Percentiles rank a stretch among this genome's conserved stretches.
Conservation (phyloP, 805 yeast species). For the Barnettozyma sucrosica region DNA sequence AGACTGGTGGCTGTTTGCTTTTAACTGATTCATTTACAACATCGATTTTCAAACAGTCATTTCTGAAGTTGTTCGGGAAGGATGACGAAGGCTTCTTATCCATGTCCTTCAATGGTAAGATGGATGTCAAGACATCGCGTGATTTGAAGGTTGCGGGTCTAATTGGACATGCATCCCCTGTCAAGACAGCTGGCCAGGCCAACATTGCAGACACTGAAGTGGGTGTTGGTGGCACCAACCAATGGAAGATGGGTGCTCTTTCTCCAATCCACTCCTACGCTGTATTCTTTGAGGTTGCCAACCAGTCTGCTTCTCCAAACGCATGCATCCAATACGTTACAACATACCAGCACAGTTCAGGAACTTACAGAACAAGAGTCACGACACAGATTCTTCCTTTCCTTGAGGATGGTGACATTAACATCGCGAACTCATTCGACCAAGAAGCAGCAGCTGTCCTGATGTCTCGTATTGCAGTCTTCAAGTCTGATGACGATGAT, state of each 20-base stretch:
- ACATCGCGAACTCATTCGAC: slow-evolving; percentile 68
- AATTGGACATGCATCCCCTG: slow-evolving; percentile 86
- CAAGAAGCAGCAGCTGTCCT: slow-evolving; percentile 97
- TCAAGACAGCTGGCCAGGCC: slow-evolving; percentile 45
- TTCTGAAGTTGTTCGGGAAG: slow-evolving; percentile 77
- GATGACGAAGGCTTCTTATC: slow-evolving; percentile 82
- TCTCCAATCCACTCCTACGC: slow-evolving; percentile 89
- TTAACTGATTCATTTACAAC: slow-evolving; percentile 93
- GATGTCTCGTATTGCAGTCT: slow-evolving; percentile 86
- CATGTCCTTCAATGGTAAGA: slow-evolving; percentile 85
- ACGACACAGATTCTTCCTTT: slow-evolving; percentile 70
- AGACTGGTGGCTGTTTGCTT: slow-evolving; percentile 86
- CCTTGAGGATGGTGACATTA: slow-evolving; percentile 54
- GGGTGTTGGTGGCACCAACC: slow-evolving; percentile 89
- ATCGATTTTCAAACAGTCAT: slow-evolving; percentile 88
- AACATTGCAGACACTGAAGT: slow-evolving; percentile 89
- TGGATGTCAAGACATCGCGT: slow-evolving; percentile 81
- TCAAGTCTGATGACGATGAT: slow-evolving; percentile 75
- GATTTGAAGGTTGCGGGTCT: slow-evolving; percentile 89
- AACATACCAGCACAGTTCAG: slow-evolving; percentile 92
- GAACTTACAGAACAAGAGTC: slow-evolving; percentile 81
- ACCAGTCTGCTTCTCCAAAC: slow-evolving; percentile 31
- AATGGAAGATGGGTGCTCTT: slow-evolving; percentile 79
- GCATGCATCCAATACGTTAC: slow-evolving; percentile 79
- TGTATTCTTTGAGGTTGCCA: slow-evolving; percentile 76